A percentile compares a stretch with the other conserved stretches of the same genome.
phyloP scores from a whole-genome alignment of 768 basidiomycete genomes.

The Mycena crocata region DNA sequence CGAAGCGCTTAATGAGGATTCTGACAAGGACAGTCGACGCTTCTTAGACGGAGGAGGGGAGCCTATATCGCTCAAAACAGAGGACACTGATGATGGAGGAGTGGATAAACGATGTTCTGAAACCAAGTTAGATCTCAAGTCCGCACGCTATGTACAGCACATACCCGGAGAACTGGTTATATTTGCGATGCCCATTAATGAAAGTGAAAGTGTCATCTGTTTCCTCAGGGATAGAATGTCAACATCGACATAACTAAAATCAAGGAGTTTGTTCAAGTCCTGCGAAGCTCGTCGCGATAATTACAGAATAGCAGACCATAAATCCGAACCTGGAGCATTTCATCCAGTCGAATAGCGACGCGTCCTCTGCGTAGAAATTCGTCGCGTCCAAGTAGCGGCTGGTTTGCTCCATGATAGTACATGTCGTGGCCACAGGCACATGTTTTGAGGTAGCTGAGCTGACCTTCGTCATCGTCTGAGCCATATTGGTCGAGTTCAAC shows the following conservation, averaged over 20 bases:
- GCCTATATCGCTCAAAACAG: conserved; percentile 60
- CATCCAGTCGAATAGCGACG: conserved; percentile 84
- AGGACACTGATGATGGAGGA: conserved; percentile 61
- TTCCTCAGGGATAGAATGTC: conserved; percentile 76
- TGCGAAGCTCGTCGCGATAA: conserved; percentile 43
- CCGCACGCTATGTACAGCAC: conserved; percentile 24
- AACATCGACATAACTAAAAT: conserved; percentile 81
- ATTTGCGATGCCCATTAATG: conserved; percentile 61
- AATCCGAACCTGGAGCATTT: conserved; percentile 76
- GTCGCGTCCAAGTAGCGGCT: conserved; percentile 62
- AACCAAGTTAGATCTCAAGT: conserved; percentile 17
- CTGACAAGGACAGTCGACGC: conserved; percentile 59
- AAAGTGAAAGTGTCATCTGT: conserved; percentile 71
- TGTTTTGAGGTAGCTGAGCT: conserved; percentile 62
- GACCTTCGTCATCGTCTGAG: conserved; percentile 75
- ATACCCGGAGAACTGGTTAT: conserved; percentile 65
- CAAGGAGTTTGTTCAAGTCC: conserved; percentile 82
- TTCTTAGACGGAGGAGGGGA: conserved; percentile 62
- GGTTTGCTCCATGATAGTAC: conserved; percentile 74
- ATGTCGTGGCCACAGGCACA: conserved; percentile 81
- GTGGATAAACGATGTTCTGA: conserved; percentile 47
- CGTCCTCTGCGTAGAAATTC: conserved; percentile 80
- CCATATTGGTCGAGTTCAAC: conserved; percentile 72
- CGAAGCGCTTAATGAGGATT: conserved; percentile 63
- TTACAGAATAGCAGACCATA: conserved; percentile 12